phyloP scores from a whole-genome alignment of 75 land plant species.

The Adiantum capillusveneris region DNA sequence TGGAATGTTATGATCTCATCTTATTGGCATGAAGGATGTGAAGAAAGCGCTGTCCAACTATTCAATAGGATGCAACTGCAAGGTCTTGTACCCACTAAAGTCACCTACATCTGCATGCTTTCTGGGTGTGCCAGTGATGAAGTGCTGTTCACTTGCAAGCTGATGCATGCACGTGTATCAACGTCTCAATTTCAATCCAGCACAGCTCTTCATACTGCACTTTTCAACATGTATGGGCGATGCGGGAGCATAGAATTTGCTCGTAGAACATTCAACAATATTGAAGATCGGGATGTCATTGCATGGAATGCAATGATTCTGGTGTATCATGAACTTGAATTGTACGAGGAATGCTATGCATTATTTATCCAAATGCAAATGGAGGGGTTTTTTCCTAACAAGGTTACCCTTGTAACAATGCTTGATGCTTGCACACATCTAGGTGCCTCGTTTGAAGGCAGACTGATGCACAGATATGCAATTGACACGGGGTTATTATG shows the following conservation, averaged over 20 bases:
- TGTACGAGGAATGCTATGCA: background rate
- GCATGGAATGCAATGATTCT: conserved; percentile 14
- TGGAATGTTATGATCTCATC: conserved; percentile 36
- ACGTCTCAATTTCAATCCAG: conserved; percentile 9
- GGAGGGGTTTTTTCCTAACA: conserved; percentile 8
- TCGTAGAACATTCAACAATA: conserved; percentile 2
- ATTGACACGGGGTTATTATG: background rate
- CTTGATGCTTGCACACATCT: conserved; percentile 10
- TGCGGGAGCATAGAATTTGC: conserved; percentile 22
- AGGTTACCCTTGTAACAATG: conserved; percentile 4
- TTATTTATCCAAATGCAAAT: conserved; percentile 12
- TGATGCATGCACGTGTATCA: conserved; percentile 12
- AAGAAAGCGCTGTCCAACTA: conserved; percentile 9
- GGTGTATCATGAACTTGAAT: conserved; percentile 1
- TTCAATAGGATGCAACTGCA: conserved; percentile 5
- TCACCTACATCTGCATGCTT: conserved; percentile 16
- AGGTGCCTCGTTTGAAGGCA: conserved; percentile 6
- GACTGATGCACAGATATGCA: background rate
- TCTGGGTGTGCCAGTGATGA: conserved; percentile 15
- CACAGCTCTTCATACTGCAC: conserved; percentile 15
- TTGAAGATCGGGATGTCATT: conserved; percentile 8
- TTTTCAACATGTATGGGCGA: conserved; percentile 28
- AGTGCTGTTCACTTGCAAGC: conserved; percentile 13
- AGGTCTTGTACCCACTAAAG: background rate
- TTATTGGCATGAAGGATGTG: conserved; percentile 11